Conservation (phyloP, 1,284 basidiomycete species). For the Leccinum huronense region DNA sequence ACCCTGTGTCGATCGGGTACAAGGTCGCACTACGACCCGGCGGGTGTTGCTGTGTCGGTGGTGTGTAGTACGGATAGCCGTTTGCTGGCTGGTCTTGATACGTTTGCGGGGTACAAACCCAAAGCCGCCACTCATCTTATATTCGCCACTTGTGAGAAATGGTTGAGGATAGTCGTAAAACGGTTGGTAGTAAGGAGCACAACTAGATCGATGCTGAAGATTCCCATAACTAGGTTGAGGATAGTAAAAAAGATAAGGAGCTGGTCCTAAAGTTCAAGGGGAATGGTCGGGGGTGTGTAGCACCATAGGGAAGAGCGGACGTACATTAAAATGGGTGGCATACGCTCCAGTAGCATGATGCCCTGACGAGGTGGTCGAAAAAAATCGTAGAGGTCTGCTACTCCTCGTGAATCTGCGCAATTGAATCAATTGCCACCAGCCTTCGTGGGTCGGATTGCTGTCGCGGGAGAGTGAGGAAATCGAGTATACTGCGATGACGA, state of each 20-base stretch:
- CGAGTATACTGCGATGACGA: neutral
- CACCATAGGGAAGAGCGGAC: neutral
- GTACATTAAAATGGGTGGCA: slow-evolving; percentile 16
- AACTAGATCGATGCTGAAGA: neutral
- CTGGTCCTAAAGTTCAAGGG: slow-evolving; percentile 9
- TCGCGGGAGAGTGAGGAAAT: neutral
- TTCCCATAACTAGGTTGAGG: neutral
- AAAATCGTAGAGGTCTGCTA: neutral
- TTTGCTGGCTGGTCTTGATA: neutral
- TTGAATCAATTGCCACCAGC: too few species aligned
- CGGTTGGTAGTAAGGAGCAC: neutral
- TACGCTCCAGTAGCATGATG: neutral
- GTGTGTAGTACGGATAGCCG: neutral
- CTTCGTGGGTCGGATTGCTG: neutral
- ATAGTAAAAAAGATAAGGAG: neutral
- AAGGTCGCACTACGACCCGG: neutral
- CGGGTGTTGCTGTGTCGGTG: slow-evolving; percentile 3
- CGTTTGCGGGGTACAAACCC: neutral
- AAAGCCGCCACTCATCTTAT: neutral
- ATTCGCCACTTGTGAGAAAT: neutral
- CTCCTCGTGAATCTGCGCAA: too few species aligned
- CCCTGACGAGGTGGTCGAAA: slow-evolving; percentile 2
- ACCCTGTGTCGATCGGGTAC: neutral
- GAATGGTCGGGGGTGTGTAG: neutral
- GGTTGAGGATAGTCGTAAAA: neutral